Base-by-base conservation (phyloP, 805 yeast genomes). In the Wickerhamiella kazuoi region DNA sequence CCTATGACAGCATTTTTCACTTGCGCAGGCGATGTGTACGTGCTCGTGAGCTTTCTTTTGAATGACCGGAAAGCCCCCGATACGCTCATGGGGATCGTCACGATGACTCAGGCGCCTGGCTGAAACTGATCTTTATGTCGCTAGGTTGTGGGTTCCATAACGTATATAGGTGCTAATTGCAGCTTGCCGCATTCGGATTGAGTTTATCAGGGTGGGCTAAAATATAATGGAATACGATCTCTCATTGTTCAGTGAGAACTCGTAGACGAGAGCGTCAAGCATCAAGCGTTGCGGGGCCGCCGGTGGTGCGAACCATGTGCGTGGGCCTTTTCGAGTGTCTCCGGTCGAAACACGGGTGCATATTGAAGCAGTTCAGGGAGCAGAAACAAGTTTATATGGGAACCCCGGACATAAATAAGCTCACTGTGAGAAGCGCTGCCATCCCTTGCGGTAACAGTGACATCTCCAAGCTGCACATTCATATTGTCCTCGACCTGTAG, bases 401-500 rank as follows among this genome's bases (percentile, higher is more conserved):
- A 82, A 1, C 98, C 98, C 50, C 98, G 71, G 3, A 87, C 74
- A 55, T 82, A 86, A 3, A 84, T 93, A 50, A 79, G 82, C 46
- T 79, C 83, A 67, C 82, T 68, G 47, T 77, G 79, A 1, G 78
- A 65, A 3, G 79, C 78, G 35, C 67, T 65, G 3, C 95, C 94
- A 39, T 82, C 79, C 34, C 75, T 62, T 21, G 74, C 71, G 0
- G 95, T 86, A 36, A 79, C 74, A 1, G 79, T 72, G 31, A 79
- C 93, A 53, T 87, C 94, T 46, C 72, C 64, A 37, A 87, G 59
- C 44, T 86, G 93, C 20, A 87, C 73, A 55, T 87, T 87, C 97
- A 87, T 90, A 57, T 79, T 86, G 51, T 87, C 97, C 60, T 87
- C 95, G 35, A 67, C 61, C 44, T 79, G 94, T 3, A 78, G 55